A percentile compares a stretch with the other conserved stretches of the same genome.
phyloP scores from a whole-genome alignment of 2,329 filamentous ascomycete genomes.

The Oidium heveae region DNA sequence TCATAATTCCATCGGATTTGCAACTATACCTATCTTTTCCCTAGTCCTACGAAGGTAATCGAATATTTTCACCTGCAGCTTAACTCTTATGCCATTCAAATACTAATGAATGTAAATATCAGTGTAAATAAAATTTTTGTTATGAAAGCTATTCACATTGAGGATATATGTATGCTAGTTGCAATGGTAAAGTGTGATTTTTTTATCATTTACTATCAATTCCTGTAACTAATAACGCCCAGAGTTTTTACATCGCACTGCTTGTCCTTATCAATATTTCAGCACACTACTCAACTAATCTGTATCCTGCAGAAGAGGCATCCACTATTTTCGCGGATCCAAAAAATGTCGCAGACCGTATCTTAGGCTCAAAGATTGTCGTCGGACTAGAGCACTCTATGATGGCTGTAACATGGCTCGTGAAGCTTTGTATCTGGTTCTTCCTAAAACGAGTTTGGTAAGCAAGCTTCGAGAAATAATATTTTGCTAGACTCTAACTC shows the following conservation, averaged over 20 bases:
- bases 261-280: slow-evolving; percentile 16
- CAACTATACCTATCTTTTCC: slow-evolving; percentile 4
- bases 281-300: slow-evolving; percentile 13
- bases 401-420: slow-evolving; percentile 22
- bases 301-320: slow-evolving; percentile 16
- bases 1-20: slow-evolving; percentile 8
- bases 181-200: slow-evolving; percentile 13
- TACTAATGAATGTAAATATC: neutral
- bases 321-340: slow-evolving; percentile 13
- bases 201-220: neutral
- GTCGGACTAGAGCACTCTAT: slow-evolving; percentile 24
- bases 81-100: too few relatives aligned
- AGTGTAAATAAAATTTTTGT: slow-evolving; percentile 6
- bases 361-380: slow-evolving; percentile 23
- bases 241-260: slow-evolving; percentile 15
- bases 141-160: slow-evolving; percentile 7
- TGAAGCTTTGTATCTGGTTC: slow-evolving; percentile 27
- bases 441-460: slow-evolving; percentile 14
- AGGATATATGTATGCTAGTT: slow-evolving; percentile 16
- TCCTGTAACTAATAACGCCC: neutral
- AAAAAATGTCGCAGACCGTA: slow-evolving; percentile 17
- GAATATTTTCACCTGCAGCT: neutral
- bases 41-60: slow-evolving; percentile 6
- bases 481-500: neutral
- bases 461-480: slow-evolving; percentile 1